Conservation (phyloP, 805 yeast species). For the Wickerhamomyces pijperi region DNA sequence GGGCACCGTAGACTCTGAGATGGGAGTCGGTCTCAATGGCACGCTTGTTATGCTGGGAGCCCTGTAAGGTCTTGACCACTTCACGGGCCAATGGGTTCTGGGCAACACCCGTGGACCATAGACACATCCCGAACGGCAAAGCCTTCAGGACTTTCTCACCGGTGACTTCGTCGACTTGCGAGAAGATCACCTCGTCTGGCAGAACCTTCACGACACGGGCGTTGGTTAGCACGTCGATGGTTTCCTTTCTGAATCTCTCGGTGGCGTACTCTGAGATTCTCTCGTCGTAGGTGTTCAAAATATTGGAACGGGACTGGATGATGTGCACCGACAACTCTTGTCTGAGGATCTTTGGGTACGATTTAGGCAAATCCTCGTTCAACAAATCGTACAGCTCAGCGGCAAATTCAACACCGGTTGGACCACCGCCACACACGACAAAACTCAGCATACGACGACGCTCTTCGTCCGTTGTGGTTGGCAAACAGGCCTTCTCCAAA, state of each 20-base stretch:
- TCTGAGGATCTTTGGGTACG: conserved; percentile 49
- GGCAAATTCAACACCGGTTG: conserved; percentile 67
- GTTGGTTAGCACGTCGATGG: conserved; percentile 51
- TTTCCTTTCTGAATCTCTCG: conserved; percentile 50
- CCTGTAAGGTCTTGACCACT: conserved; percentile 35
- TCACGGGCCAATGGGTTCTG: conserved; percentile 51
- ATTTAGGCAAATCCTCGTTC: conserved; percentile 49
- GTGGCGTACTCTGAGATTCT: conserved; percentile 54
- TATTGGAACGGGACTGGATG: conserved; percentile 58
- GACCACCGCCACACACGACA: conserved; percentile 68
- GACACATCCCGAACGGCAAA: conserved; percentile 55
- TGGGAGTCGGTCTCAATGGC: conserved; percentile 76
- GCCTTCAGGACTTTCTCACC: conserved; percentile 31
- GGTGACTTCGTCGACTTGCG: conserved; percentile 33
- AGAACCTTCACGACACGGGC: conserved; percentile 50
- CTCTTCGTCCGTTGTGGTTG: conserved; percentile 53
- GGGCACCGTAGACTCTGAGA: conserved; percentile 57
- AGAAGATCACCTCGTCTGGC: conserved; percentile 47
- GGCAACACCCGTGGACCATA: conserved; percentile 73
- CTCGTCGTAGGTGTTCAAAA: conserved; percentile 58
- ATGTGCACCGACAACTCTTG: conserved; percentile 58
- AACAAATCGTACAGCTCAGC: conserved; percentile 59
- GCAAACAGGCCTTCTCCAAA: conserved; percentile 53
- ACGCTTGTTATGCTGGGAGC: conserved; percentile 45
- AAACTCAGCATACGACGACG: conserved; percentile 49